Evolutionary conservation across 768 basidiomycete species (phyloP).

Genomic region (Psilocybe tampanensis): DNA sequence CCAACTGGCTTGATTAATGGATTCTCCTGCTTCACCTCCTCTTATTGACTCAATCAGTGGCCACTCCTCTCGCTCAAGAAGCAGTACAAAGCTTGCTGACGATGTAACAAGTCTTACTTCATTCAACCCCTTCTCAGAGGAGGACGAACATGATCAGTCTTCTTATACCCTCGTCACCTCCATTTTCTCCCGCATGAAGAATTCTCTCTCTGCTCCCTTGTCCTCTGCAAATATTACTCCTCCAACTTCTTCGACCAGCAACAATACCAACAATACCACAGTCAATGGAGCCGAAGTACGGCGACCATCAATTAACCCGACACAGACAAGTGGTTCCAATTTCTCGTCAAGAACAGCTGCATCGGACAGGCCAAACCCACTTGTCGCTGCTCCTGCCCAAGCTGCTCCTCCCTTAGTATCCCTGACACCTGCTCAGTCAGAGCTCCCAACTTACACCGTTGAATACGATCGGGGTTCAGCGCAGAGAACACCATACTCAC

Average conservation of each 20-base stretch:
- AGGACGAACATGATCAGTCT: conserved; percentile 88
- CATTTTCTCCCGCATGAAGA: conserved; percentile 81
- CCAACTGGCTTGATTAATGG: conserved; percentile 23
- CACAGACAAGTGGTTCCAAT: conserved; percentile 49
- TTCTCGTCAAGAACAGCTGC: conserved; percentile 47
- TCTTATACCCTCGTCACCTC: conserved; percentile 85
- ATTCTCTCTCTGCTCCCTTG: conserved; percentile 69
- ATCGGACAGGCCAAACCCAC: conserved; percentile 60
- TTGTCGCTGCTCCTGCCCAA: conserved; percentile 53
- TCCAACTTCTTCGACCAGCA: conserved; percentile 32
- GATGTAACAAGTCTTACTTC: conserved; percentile 80
- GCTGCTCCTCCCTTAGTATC: conserved; percentile 85
- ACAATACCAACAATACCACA: conserved; percentile 31
- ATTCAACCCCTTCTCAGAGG: conserved; percentile 92
- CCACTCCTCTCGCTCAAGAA: conserved; percentile 60
- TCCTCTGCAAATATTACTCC: conserved; percentile 51
- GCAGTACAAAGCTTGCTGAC: conserved; percentile 56
- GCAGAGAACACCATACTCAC: conserved; percentile 48
- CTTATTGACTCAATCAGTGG: conserved; percentile 37
- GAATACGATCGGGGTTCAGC: conserved; percentile 58
- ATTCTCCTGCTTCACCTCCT: conserved; percentile 34
- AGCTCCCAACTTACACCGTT: conserved; percentile 67
- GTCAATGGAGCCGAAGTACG: conserved; percentile 47
- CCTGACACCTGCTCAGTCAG: conserved; percentile 82
- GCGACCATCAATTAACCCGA: conserved; percentile 54